Percentiles rank a stretch among this genome's conserved stretches.
Conservation (phyloP, 1,139 yeast species). For the Hyphopichia buzzinii region DNA sequence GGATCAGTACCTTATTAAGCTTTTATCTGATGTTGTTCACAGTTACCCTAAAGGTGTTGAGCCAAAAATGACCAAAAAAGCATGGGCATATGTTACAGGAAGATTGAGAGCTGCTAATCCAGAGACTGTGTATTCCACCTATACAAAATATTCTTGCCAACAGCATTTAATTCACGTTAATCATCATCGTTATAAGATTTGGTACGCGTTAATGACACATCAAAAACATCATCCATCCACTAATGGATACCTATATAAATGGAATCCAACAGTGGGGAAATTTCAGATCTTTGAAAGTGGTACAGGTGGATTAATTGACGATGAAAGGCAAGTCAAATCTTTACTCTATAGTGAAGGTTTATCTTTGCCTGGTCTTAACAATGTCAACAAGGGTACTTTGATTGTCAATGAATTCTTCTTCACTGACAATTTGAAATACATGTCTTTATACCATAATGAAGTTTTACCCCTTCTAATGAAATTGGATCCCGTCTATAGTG, state of each 20-base stretch:
- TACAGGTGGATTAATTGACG: slow-evolving; percentile 24
- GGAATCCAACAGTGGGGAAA: slow-evolving; percentile 39
- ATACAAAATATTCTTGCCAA: slow-evolving; percentile 41
- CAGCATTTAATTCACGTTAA: slow-evolving; percentile 39
- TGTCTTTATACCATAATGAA: slow-evolving; percentile 42
- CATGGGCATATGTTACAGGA: slow-evolving; percentile 41
- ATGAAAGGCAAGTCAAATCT: slow-evolving; percentile 32
- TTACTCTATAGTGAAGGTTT: slow-evolving; percentile 32
- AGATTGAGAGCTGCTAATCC: slow-evolving; percentile 39
- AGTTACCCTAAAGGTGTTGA: slow-evolving; percentile 31
- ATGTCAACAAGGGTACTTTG: slow-evolving; percentile 34
- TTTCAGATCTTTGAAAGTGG: slow-evolving; percentile 32
- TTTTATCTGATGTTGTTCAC: slow-evolving; percentile 38
- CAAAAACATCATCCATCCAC: slow-evolving; percentile 19
- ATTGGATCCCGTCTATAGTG: slow-evolving; percentile 27
- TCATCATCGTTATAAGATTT: slow-evolving; percentile 37
- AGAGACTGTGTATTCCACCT: slow-evolving; percentile 41
- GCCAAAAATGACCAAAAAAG: slow-evolving; percentile 35
- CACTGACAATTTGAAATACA: slow-evolving; percentile 34
- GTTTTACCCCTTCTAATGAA: slow-evolving; percentile 32
- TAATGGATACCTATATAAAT: slow-evolving; percentile 29
- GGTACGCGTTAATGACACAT: slow-evolving; percentile 36
- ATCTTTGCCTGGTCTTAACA: slow-evolving; percentile 29
- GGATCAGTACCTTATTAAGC: slow-evolving; percentile 36
- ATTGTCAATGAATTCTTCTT: slow-evolving; percentile 40